phyloP scores from a whole-genome alignment of 2,329 filamentous ascomycete species.

The Verticillium isaacii region DNA sequence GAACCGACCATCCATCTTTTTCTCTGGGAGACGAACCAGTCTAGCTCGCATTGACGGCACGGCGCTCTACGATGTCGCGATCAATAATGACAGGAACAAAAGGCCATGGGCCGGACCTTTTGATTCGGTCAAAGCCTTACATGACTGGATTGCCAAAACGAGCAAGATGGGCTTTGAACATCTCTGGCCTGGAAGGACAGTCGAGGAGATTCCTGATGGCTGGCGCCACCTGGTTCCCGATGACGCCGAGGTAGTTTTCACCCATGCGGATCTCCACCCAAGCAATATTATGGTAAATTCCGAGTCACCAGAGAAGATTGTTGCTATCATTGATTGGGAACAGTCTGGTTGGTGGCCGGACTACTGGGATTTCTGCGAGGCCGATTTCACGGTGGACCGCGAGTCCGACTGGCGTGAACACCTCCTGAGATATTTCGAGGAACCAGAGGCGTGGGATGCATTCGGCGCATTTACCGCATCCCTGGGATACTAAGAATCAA shows the following conservation, averaged over 20 bases:
- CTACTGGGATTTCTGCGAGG: conserved; percentile 12
- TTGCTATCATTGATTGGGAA: conserved; percentile 7
- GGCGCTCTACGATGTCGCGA: too few species aligned
- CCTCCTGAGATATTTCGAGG: too few species aligned
- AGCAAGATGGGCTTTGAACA: neutral
- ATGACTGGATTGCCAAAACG: conserved; percentile 10
- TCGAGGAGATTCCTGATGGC: neutral
- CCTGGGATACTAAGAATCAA: too few species aligned
- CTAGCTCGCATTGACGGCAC: too few species aligned
- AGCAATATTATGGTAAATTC: neutral
- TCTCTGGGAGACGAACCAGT: too few species aligned
- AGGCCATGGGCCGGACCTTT: conserved; percentile 8
- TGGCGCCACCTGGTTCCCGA: neutral
- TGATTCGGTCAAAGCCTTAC: conserved; percentile 3
- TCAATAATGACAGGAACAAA: neutral
- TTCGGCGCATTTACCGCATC: too few species aligned
- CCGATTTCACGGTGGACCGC: neutral
- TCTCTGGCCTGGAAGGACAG: neutral
- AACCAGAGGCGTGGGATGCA: too few species aligned
- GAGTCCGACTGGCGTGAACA: neutral
- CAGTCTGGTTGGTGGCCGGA: conserved; percentile 9
- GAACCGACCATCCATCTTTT: too few species aligned
- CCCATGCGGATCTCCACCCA: neutral
- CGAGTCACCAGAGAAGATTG: neutral
- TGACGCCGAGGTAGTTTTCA: neutral